Percentiles rank a stretch among this genome's conserved stretches.
Conservation (phyloP, 139 green algal genomes). For the Nannochloris sp. region DNA sequence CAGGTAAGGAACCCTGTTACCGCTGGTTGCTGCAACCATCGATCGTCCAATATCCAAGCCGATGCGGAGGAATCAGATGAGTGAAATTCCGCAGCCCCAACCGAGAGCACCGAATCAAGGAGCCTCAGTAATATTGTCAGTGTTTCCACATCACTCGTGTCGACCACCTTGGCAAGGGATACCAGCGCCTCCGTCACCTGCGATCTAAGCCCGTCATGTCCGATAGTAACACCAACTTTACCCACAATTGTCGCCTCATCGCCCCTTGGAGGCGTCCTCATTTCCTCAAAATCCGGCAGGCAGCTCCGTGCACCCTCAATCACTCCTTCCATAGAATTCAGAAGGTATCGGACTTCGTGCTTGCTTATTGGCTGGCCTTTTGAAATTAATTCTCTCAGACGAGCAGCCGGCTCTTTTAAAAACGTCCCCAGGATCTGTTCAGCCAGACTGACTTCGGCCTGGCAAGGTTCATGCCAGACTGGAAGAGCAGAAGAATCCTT, state of each 20-base stretch:
- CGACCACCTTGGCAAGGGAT: background rate
- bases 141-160: slow-evolving; percentile 7
- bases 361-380: background rate
- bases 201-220: background rate
- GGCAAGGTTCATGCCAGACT: slow-evolving; percentile 15
- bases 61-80: background rate
- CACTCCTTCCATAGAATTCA: slow-evolving; percentile 32
- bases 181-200: background rate
- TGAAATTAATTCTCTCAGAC: slow-evolving; percentile 8
- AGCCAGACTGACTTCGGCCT: slow-evolving; percentile 14
- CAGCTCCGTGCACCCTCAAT: slow-evolving; percentile 26
- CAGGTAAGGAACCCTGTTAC: slow-evolving; percentile 25
- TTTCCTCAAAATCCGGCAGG: slow-evolving; percentile 26
- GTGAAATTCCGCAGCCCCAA: slow-evolving; percentile 8
- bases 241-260: background rate
- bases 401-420: background rate
- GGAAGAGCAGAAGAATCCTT: background rate
- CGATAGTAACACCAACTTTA: background rate
- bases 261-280: background rate
- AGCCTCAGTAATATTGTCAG: background rate
- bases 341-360: slow-evolving; percentile 14
- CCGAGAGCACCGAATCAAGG: background rate
- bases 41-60: slow-evolving; percentile 36
- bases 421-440: slow-evolving; percentile 5
- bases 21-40: slow-evolving; percentile 30